Base-by-base conservation (phyloP, 2,329 filamentous ascomycete species). In the Claviceps humidiphila region DNA sequence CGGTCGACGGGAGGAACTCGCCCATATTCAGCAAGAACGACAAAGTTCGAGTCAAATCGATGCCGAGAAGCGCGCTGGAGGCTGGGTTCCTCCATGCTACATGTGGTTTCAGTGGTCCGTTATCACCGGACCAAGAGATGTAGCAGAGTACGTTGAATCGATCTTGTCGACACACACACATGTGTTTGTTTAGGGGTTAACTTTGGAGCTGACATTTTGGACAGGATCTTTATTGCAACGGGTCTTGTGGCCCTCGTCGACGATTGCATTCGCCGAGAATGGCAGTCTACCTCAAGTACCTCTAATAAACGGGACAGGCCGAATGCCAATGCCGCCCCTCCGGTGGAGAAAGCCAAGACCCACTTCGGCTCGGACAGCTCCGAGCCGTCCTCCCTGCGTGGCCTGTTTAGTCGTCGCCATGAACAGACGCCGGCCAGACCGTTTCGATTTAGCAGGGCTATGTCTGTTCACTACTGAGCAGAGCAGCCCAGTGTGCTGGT, bases 51-150 rank as follows among this genome's bases (percentile, higher is more conserved):
- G 76, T 61, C 84, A 95, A 67, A 73, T 81, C 9, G 71, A 74
- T 9, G 83, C 82, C 57, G 90, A 97, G 62, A 77, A 83, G 59
- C 74, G 73, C 48, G 87, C 87, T 58, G 90, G 90, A 49, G 88
- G 87, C 53, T 97, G 91, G 89, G 77, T 97, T 24, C 87, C 89
- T 52, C 89, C 89, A 5, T 94, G 86, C 65, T 87, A 87, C 60
- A 84, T 97, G 81, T 90, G 88, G 81, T 88, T 97, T 64, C 88
- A 95, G 66, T 71, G 80, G 54, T 75, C 74, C 16, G 75, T 93
- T 54, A 74, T 93, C 58, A 73, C 77, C 37, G 82, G 79, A 58
- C 72, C 80, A 64, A 85, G 85, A 49, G 90, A 95, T 65, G 81
- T 94, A 62, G 87, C 89, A 56, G 90, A 96, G 89, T 94, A 81